Evolutionary conservation across 106 monocot genomes (phyloP), one percentile per base, ranked within the genome.

Genomic region (Dendrobium chrysotoxum): DNA sequence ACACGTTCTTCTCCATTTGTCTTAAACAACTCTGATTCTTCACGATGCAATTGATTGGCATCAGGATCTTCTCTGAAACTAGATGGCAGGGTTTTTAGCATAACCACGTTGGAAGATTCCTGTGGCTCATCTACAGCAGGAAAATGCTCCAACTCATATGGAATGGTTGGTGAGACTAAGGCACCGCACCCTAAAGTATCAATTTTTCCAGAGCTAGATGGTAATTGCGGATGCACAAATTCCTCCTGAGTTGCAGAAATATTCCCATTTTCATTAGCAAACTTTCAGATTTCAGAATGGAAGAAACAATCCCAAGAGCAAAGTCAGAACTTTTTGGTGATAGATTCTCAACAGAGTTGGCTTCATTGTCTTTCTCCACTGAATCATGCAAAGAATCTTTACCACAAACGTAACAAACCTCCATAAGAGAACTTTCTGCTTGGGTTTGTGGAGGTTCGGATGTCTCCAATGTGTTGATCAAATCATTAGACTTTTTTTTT

Each of bases 381-480:
- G 44, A 18, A 20, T 72, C 76, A 39, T 61, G 40, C 16, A 57
- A n/a, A 4, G 55, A 25, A 72, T 83, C 81, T 58, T 86, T 82
- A 55, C 35, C 41, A 73, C 25, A 30, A n/a, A 64, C 26, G 20
- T 23, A 23, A 75, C 28, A 66, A 80, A 80, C 42, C 12, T 80
- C 77, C 35, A 31, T 38, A 71, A 35, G 17, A 75, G 40, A 77
- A n/a, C 17, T 45, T 28, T 21, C 35, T 77, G 66, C 44, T 46
- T 77, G 25, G 40, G 58, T 77, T 79, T 78, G 42, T 55, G 75
- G 58, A 84, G 81, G 23, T 67, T 81, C 44, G 84, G 68, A 28
- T 18, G 47, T 66, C 35, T 72, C 65, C 70, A 80, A 38, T 80
- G 39, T 72, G 44, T 58, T 78, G 17, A 79, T 18, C 58, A 40